Evolutionary conservation across 306 rosid genomes (phyloP).

Genomic region (Dryas alaskensis): DNA sequence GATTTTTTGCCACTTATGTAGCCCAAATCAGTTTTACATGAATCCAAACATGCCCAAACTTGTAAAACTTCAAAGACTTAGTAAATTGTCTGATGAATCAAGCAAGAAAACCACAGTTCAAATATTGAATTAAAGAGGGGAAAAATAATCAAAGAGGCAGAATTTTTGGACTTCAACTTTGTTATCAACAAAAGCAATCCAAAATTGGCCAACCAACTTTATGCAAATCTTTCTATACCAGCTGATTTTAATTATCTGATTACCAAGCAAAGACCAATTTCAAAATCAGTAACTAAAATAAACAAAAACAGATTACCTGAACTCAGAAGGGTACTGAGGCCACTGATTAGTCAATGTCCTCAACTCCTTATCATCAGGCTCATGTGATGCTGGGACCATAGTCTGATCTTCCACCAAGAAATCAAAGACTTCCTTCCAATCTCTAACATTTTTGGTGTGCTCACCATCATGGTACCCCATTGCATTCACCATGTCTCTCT

Average conservation of each 20-base stretch:
- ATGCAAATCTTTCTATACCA: not conserved
- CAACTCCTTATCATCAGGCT: constrained; percentile 34
- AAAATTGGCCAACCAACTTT: not conserved
- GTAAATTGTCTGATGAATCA: not conserved
- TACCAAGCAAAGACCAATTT: not conserved
- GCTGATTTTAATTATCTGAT: no score
- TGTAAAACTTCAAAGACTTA: not conserved
- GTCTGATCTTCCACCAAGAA: constrained; percentile 55
- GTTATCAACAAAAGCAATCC: not conserved
- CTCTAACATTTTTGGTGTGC: constrained; percentile 74
- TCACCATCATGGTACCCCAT: constrained; percentile 75
- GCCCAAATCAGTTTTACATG: not conserved
- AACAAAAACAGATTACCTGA: constrained; percentile 42
- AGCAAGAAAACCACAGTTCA: not conserved
- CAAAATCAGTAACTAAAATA: not conserved
- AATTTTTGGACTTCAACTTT: not conserved
- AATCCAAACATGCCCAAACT: not conserved
- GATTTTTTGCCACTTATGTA: no score
- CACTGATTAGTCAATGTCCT: constrained; percentile 63
- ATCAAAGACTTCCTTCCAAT: constrained; percentile 91
- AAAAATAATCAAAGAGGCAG: no score
- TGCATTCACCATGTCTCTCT: constrained; percentile 50
- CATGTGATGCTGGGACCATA: constrained; percentile 47
- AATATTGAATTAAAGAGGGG: not conserved
- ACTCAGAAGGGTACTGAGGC: constrained; percentile 55